Conservation (phyloP, 106 monocot species). For the Platanthera guangdongensis region DNA sequence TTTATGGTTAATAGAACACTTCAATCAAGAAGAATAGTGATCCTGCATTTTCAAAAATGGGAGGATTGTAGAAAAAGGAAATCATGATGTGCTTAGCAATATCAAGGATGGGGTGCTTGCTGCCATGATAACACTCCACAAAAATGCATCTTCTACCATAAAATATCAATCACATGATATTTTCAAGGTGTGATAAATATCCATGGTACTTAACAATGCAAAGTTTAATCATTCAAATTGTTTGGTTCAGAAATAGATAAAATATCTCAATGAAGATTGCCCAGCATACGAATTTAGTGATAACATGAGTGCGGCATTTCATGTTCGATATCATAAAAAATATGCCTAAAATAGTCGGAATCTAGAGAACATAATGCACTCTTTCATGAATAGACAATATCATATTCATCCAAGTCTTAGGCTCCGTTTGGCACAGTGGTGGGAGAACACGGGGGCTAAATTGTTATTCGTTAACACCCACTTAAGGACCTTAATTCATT, state of each 20-base stretch:
- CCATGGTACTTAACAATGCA: too few species aligned
- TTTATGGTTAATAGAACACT: conserved; percentile 2
- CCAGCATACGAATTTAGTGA: not conserved
- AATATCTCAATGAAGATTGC: not conserved
- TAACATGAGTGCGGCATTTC: not conserved
- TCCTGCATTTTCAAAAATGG: not conserved
- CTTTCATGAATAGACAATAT: not conserved
- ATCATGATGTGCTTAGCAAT: not conserved
- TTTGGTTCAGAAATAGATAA: too few species aligned
- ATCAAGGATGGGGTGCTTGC: not conserved
- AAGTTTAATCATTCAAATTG: too few species aligned
- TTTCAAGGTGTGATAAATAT: not conserved
- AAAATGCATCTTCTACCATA: too few species aligned
- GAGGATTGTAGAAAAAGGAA: not conserved
- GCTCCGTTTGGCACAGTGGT: too few species aligned
- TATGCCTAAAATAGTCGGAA: too few species aligned
- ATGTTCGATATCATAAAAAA: not conserved
- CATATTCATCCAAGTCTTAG: not conserved
- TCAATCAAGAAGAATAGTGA: not conserved
- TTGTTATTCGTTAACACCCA: too few species aligned
- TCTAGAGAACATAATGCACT: too few species aligned
- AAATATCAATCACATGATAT: too few species aligned
- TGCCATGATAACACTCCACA: not conserved
- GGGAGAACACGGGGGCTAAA: too few species aligned
- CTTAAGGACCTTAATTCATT: too few species aligned